These are phyloP conservation scores for Saccharomycopsis capsularis DNA, from an alignment of 805 yeast genomes.

Conservation along the genomic window DNA sequence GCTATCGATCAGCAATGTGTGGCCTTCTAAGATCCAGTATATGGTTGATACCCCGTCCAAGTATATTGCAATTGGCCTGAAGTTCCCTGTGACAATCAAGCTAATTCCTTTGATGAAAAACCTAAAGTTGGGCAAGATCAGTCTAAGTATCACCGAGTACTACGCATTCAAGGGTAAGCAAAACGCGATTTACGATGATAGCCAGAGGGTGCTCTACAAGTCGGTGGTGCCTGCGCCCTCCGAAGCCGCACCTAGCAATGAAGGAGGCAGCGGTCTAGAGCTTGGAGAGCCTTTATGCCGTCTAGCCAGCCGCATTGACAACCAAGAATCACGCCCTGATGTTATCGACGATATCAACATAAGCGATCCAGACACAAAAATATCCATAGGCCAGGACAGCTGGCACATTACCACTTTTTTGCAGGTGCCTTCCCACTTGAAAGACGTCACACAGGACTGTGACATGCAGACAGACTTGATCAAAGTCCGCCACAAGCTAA, in stretches of 20 bases:
- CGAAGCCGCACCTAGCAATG: no score
- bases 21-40: constrained; percentile 93
- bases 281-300: no score
- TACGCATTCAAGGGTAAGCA: constrained; percentile 30
- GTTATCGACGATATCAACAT: not conserved
- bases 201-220: constrained; percentile 1
- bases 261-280: no score
- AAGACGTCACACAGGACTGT: constrained; percentile 81
- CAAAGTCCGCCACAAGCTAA: constrained; percentile 82
- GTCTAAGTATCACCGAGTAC: constrained; percentile 59
- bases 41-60: constrained; percentile 76
- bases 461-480: constrained; percentile 52
- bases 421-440: constrained; percentile 62
- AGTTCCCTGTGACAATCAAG: constrained; percentile 57
- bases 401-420: constrained; percentile 68
- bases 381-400: constrained; percentile 38
- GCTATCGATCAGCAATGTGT: constrained; percentile 84
- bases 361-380: constrained; percentile 1
- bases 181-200: constrained; percentile 12
- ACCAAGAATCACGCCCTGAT: not conserved
- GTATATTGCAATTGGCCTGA: constrained; percentile 84
- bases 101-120: constrained; percentile 80
- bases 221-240: constrained; percentile 26
- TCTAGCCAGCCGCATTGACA: no score
- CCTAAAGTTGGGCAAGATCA: constrained; percentile 62